Evolutionary conservation across 164 flowering plant genomes (phyloP).

Genomic region (Macadamia tetraphylla): DNA sequence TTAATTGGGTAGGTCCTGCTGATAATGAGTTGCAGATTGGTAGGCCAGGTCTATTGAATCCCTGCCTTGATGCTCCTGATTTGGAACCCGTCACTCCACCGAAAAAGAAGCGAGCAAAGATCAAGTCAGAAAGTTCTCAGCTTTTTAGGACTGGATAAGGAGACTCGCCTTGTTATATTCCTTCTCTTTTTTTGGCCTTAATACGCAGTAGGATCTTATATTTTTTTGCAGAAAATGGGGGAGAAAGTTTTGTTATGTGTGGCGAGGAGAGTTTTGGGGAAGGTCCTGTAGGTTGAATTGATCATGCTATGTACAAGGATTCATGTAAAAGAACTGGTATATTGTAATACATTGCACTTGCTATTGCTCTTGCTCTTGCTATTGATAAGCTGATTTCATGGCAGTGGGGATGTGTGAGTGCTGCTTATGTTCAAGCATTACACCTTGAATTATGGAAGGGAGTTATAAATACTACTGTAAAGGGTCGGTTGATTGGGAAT

Average conservation of each 20-base stretch:
- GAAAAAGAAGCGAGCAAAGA: constrained; percentile 17
- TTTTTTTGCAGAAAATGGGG: background rate
- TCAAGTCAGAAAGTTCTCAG: background rate
- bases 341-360: too few species aligned
- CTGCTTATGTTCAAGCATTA: too few species aligned
- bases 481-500: too few species aligned
- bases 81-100: constrained; percentile 18
- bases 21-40: background rate
- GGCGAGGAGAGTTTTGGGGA: background rate
- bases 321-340: too few species aligned
- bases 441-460: too few species aligned
- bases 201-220: background rate
- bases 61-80: constrained; percentile 8
- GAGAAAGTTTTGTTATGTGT: background rate
- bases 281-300: background rate
- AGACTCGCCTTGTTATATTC: background rate
- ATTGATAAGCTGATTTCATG: too few species aligned
- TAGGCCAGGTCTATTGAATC: background rate
- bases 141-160: background rate
- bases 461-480: too few species aligned
- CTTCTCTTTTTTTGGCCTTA: background rate
- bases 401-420: too few species aligned
- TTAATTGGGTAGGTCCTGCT: background rate
- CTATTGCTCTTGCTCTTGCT: too few species aligned
- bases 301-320: background rate